Evolutionary conservation across 2,329 filamentous ascomycete species (phyloP).

Genomic region (Orbilia brochopaga): DNA sequence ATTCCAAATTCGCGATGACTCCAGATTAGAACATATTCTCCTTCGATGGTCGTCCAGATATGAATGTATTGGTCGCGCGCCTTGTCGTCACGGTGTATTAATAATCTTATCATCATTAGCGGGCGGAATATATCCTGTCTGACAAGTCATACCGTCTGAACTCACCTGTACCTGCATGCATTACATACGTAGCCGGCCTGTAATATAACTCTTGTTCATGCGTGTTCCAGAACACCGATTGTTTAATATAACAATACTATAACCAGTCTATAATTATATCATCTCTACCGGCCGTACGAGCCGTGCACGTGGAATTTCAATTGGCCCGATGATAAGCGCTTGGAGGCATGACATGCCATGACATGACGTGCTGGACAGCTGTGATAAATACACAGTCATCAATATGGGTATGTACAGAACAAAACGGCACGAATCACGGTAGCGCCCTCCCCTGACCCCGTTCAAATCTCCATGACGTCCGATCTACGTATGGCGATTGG

Average conservation of each 20-base stretch:
- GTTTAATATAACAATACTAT: background rate
- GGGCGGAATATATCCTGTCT: background rate
- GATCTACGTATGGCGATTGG: background rate
- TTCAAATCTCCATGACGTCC: constrained; percentile 2
- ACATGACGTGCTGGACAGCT: background rate
- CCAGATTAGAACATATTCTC: background rate
- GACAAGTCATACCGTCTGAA: background rate
- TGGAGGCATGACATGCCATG: background rate
- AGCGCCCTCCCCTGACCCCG: background rate
- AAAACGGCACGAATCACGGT: constrained; percentile 1
- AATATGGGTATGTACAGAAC: background rate
- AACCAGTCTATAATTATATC: background rate
- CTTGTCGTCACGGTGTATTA: constrained; percentile 3
- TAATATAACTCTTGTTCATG: constrained; percentile 2
- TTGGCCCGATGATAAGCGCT: background rate
- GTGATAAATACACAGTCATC: background rate
- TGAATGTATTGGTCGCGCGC: constrained; percentile 5
- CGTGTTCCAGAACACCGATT: background rate
- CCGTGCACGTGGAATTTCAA: background rate
- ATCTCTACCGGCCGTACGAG: background rate
- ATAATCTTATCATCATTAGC: background rate
- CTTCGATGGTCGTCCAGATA: constrained; percentile 6
- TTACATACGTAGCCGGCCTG: background rate
- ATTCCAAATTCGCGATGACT: background rate
- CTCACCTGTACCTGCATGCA: background rate